Percentiles rank a stretch among this genome's conserved stretches.
These are phyloP conservation scores for Cyclotella distinguenda DNA, from an alignment of 108 stramenopile genomes.

Conservation along the genomic window DNA sequence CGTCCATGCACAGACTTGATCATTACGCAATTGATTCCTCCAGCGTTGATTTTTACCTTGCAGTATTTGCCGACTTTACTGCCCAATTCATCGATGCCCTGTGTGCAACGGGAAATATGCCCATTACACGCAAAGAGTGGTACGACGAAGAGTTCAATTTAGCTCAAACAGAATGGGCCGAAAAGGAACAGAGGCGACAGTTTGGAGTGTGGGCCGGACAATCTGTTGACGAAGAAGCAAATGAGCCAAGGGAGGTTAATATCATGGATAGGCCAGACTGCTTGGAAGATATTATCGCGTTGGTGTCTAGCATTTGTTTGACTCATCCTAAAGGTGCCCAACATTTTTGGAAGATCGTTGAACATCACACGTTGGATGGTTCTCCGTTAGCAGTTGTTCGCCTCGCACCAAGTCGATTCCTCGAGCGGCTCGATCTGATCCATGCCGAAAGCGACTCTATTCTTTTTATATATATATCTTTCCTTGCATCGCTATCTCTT, in stretches of 20 bases:
- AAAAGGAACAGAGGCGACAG: constrained; percentile 56
- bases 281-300: constrained; percentile 79
- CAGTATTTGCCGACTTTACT: constrained; percentile 65
- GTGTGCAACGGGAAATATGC: constrained; percentile 50
- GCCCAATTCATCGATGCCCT: constrained; percentile 67
- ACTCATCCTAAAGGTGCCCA: constrained; percentile 55
- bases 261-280: constrained; percentile 80
- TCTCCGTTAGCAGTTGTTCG: neutral
- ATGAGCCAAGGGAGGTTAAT: constrained; percentile 64
- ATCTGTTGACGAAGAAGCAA: constrained; percentile 19
- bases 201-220: constrained; percentile 62
- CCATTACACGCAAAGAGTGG: constrained; percentile 73
- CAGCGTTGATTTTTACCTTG: constrained; percentile 63
- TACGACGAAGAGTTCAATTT: constrained; percentile 59
- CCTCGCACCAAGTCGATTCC: constrained; percentile 52
- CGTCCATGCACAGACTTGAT: constrained; percentile 3
- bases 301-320: constrained; percentile 61
- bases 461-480: constrained; percentile 57
- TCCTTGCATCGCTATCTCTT: constrained; percentile 68
- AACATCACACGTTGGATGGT: constrained; percentile 23
- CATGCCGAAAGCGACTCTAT: constrained; percentile 59
- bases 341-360: constrained; percentile 60
- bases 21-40: constrained; percentile 29
- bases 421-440: constrained; percentile 50
- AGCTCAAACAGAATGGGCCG: constrained; percentile 51